These are phyloP conservation scores for Iodosphaeria phyllophila DNA, from an alignment of 2,329 filamentous ascomycete genomes.

Conservation along the genomic window DNA sequence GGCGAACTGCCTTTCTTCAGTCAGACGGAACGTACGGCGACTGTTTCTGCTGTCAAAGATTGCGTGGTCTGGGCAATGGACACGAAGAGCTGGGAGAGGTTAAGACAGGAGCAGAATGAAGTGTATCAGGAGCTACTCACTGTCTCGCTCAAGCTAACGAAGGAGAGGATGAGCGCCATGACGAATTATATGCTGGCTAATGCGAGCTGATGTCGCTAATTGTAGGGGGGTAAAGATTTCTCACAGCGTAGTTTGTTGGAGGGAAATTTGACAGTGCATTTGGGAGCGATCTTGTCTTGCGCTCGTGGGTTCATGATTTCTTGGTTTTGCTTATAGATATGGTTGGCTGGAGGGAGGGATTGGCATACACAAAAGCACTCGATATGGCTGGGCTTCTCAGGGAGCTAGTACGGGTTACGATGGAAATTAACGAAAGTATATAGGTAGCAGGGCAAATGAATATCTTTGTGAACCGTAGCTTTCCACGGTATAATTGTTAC, in stretches of 20 bases:
- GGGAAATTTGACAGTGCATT: no score
- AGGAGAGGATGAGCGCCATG: slow-evolving; percentile 67
- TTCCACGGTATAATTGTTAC: no score
- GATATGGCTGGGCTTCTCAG: no score
- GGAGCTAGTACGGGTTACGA: no score
- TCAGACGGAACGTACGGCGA: slow-evolving; percentile 73
- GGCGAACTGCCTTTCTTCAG: slow-evolving; percentile 94
- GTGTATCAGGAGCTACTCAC: slow-evolving; percentile 70
- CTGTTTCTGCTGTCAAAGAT: slow-evolving; percentile 64
- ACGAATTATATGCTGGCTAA: slow-evolving; percentile 22
- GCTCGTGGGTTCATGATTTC: no score
- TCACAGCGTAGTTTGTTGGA: neutral
- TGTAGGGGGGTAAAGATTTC: neutral
- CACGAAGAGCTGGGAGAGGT: slow-evolving; percentile 45
- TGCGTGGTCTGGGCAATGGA: slow-evolving; percentile 72
- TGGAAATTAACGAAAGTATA: no score
- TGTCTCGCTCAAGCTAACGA: slow-evolving; percentile 83
- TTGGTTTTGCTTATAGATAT: no score
- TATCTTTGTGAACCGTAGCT: no score
- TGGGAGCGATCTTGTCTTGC: no score
- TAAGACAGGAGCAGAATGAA: slow-evolving; percentile 57
- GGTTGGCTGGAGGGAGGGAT: no score
- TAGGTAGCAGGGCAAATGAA: no score
- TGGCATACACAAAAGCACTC: no score
- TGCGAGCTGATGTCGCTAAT: slow-evolving; percentile 2